phyloP scores from a whole-genome alignment of 305 asterid species.

The Fraxinus paxiana region DNA sequence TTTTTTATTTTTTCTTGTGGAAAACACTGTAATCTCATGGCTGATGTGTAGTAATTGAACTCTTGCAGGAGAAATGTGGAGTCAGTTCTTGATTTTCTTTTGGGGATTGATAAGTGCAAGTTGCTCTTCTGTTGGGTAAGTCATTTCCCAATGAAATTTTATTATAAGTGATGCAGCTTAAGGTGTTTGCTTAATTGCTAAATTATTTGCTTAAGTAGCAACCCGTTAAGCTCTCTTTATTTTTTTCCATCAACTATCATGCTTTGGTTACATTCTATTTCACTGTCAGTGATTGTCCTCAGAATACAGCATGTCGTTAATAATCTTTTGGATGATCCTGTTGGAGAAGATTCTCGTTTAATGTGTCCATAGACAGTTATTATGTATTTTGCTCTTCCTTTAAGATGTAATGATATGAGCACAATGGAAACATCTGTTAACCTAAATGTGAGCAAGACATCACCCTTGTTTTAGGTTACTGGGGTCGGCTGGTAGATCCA shows the following conservation, averaged over 20 bases:
- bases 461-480: not conserved
- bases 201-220: constrained; percentile 1
- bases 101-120: constrained; percentile 54
- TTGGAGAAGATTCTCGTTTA: not conserved
- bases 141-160: constrained; percentile 3
- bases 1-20: constrained; percentile 6
- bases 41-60: constrained; percentile 23
- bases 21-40: constrained; percentile 9
- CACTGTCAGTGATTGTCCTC: not conserved
- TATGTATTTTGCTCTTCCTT: not conserved
- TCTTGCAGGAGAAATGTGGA: constrained; percentile 69
- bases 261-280: not conserved
- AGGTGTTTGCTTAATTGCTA: not conserved
- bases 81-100: constrained; percentile 58
- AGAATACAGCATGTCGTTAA: not conserved
- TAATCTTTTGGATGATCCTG: not conserved
- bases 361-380: not conserved
- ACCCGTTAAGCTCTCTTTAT: not conserved
- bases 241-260: not conserved
- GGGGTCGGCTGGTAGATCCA: not conserved
- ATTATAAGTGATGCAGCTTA: not conserved
- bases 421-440: not conserved
- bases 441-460: not conserved
- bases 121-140: constrained; percentile 83
- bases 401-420: not conserved